A percentile compares a stretch with the other conserved stretches of the same genome.
phyloP scores from a whole-genome alignment of 495 filamentous ascomycete genomes.

The Articulospora tetracladia region DNA sequence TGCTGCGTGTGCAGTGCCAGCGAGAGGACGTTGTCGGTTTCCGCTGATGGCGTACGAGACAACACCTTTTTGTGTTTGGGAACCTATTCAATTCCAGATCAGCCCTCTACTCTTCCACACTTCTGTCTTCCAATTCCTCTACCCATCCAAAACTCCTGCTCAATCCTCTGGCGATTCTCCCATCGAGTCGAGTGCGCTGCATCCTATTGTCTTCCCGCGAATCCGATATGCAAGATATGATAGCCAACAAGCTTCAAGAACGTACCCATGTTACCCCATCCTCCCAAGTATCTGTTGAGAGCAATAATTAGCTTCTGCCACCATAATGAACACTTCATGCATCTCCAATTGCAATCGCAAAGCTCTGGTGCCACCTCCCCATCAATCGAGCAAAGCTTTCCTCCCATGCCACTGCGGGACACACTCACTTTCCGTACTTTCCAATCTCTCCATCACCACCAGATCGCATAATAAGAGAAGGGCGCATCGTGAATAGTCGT shows the following conservation, averaged over 20 bases:
- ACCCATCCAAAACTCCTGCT: background rate
- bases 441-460: constrained; percentile 56
- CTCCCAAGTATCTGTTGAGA: constrained; percentile 69
- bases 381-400: constrained; percentile 14
- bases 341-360: constrained; percentile 14
- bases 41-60: constrained; percentile 57
- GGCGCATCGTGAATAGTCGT: constrained; percentile 55
- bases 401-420: constrained; percentile 6
- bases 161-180: background rate
- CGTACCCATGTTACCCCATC: constrained; percentile 85
- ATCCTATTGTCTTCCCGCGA: background rate
- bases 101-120: background rate
- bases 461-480: constrained; percentile 41
- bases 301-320: constrained; percentile 27
- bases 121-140: background rate
- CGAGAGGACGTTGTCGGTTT: constrained; percentile 63
- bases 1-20: constrained; percentile 56
- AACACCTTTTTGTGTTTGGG: constrained; percentile 58
- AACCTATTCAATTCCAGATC: constrained; percentile 28
- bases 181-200: background rate
- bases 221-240: background rate
- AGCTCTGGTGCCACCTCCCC: constrained; percentile 19
- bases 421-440: constrained; percentile 68
- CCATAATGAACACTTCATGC: constrained; percentile 8
- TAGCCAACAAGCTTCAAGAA: constrained; percentile 21